Evolutionary conservation across 176 grass and related monocot species (phyloP), one percentile per base, ranked within the genome.

Genomic region (Echinochloa phyllopogon): DNA sequence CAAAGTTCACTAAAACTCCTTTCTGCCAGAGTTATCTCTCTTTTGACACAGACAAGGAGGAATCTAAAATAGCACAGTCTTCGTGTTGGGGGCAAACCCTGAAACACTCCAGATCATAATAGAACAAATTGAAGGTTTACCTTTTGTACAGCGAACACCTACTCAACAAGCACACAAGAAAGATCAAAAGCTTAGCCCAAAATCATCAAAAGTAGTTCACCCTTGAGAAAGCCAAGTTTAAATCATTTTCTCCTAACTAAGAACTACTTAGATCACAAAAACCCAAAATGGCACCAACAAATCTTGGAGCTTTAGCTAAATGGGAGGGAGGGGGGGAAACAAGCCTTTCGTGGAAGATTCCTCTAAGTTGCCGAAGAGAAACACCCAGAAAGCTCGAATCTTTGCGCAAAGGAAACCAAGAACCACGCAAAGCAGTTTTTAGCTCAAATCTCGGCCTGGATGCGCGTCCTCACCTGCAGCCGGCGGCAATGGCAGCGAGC

Each of bases 401-500:
- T 69, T 69, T 6, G 41, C 20, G 11, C 45, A 9, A 78, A 42
- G 10, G 43, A 43, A 63, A 69, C 36, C 67, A 83, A 78, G 21
- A 80, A 81, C 6, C 40, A 51, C 16, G 21, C 25, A 62, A 73
- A 73, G 59, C 27, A 29, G 65, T 78, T 33, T 59, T 37, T 50
- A 63, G 68, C 17, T 80, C 72, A 76, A 88, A 90, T 82, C 64
- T 81, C 13, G 57, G 65, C 21, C 55, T 10, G 17, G 63, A 76
- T 1, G 27, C 53, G 21, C 13, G 9, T 6, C 36, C 87, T 77
- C 69, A 94, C 93, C 93, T 94, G 87, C 93, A 94, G 13, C 86
- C 85, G 20, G 90, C 87, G 5, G 90, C 87, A 78, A 94, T 81
- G 87, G 93, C 90, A 1, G 90, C 82, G 69, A 94, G 93, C 1